Evolutionary conservation across 768 basidiomycete genomes (phyloP), one percentile per base, ranked within the genome.

Genomic region (Rhizopogon vinicolor): DNA sequence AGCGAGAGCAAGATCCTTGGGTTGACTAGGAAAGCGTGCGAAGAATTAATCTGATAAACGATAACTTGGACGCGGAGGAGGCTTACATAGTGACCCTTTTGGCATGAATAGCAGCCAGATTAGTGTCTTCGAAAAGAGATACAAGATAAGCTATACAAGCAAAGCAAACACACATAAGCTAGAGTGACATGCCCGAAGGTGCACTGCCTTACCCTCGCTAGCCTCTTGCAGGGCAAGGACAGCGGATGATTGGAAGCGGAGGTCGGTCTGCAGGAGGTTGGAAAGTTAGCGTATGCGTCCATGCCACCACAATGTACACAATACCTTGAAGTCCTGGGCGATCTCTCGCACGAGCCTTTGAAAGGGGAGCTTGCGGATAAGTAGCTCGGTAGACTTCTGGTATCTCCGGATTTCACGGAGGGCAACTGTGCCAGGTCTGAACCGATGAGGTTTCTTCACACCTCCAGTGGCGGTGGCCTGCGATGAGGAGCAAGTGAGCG

Each of bases 361-460:
- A 86, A 92, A 91, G 55, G 89, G 89, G 53, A 90, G 82, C 73
- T 90, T 91, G 68, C 88, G 79, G 70, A 92, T 89, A 56, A 91
- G 79, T 56, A 89, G 81, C 75, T 91, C 87, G 56, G 87, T 90
- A 55, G 86, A 87, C 76, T 87, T 88, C 75, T 91, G 88, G 78
- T 91, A 89, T 54, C 87, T 79, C 68, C 87, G 73, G 68, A 91
- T 91, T 75, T 91, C 90, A 74, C 88, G 87, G 60, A 91, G 85
- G 60, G 89, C 89, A 68, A 91, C 90, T 51, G 89, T 91, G 75
- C 90, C 81, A 48, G 82, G 83, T 65, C 82, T 75, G 79, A 88
- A 89, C 59, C 87, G 81, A 81, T 91, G 89, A 60, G 88, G 89
- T 81, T 91, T 93, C 86, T 91, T 91, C 59, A 91, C 89, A 80